These are phyloP conservation scores for Pseudotsuga menziesii DNA, from an alignment of 75 land plant genomes.

Conservation along the genomic window DNA sequence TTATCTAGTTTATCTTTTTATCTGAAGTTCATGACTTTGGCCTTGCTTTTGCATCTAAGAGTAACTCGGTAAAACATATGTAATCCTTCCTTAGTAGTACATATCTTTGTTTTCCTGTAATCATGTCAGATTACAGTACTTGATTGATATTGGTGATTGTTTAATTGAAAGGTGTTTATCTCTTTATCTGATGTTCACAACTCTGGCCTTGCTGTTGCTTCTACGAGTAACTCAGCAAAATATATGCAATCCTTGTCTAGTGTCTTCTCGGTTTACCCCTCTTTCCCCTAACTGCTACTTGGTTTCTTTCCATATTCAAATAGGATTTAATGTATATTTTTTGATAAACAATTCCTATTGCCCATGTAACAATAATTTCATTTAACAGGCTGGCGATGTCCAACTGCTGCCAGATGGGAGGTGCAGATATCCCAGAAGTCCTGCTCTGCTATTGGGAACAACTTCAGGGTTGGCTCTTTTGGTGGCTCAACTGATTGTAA, in stretches of 20 bases:
- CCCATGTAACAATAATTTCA: background rate
- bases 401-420: constrained; percentile 4
- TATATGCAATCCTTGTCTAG: background rate
- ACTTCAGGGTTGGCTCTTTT: constrained; percentile 50
- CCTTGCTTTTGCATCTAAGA: no score
- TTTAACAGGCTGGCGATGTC: constrained; percentile 24
- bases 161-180: background rate
- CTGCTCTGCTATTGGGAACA: constrained; percentile 54
- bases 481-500: constrained; percentile 55
- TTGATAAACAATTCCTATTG: background rate
- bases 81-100: background rate
- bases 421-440: constrained; percentile 59
- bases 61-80: no score
- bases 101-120: background rate
- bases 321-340: background rate
- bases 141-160: background rate
- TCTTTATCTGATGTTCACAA: background rate
- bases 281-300: background rate
- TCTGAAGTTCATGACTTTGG: no score
- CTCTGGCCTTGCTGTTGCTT: background rate
- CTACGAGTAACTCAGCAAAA: background rate
- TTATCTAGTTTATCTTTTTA: no score
- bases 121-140: background rate
- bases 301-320: background rate
- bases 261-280: background rate